Percentiles rank a stretch among this genome's conserved stretches.
Evolutionary conservation across 495 filamentous ascomycete genomes (phyloP).

Genomic region (Aspergillus mulundensis): DNA sequence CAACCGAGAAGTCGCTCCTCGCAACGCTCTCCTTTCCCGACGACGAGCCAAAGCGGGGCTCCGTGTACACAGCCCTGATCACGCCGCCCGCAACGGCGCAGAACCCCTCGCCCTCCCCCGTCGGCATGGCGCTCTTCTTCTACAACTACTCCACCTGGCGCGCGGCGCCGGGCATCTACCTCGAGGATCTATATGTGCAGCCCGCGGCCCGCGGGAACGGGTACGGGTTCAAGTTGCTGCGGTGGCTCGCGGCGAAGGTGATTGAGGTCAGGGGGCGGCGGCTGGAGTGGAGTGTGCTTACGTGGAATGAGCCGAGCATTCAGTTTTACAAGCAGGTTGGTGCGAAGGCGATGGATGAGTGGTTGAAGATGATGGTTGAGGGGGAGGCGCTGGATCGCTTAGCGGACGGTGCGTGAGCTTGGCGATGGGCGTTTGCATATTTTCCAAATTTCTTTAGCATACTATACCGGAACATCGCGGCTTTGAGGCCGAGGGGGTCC

Average conservation of each 20-base stretch:
- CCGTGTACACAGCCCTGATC: constrained; percentile 43
- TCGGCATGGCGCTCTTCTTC: constrained; percentile 65
- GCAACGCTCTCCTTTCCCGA: constrained; percentile 73
- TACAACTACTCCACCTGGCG: constrained; percentile 83
- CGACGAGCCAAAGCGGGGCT: constrained; percentile 33
- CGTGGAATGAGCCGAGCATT: constrained; percentile 85
- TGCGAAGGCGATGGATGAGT: constrained; percentile 77
- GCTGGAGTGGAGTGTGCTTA: constrained; percentile 90
- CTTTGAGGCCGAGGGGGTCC: no score
- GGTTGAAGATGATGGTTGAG: constrained; percentile 89
- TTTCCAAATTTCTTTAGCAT: neutral
- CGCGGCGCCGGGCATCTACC: constrained; percentile 79
- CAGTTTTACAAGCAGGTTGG: constrained; percentile 79
- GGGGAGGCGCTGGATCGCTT: constrained; percentile 63
- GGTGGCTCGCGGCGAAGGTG: constrained; percentile 72
- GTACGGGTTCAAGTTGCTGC: constrained; percentile 73
- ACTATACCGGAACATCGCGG: neutral
- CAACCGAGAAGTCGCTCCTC: constrained; percentile 68
- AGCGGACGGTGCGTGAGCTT: constrained; percentile 27
- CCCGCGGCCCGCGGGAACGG: constrained; percentile 65
- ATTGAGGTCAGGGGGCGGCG: constrained; percentile 62
- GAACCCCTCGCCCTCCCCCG: constrained; percentile 32
- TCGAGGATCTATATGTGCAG: constrained; percentile 88
- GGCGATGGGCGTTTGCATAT: neutral
- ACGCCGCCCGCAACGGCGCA: constrained; percentile 29